Base-by-base conservation (phyloP, 192 early-diverging fungal species). In the Linnemannia schmuckeri region DNA sequence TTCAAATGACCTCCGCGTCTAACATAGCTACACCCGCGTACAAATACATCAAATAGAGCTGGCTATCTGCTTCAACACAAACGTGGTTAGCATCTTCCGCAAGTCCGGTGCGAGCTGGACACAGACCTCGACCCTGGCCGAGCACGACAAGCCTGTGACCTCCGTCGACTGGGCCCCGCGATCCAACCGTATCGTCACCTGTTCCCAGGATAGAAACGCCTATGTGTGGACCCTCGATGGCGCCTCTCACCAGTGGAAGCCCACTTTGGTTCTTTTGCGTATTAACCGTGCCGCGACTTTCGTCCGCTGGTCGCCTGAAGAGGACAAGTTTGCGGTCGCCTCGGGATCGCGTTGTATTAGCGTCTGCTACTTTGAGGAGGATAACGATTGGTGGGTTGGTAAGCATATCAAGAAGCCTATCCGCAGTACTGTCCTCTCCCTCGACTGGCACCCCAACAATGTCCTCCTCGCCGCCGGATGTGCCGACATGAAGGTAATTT, bases 371-470 rank as follows among this genome's bases (percentile, higher is more conserved):
- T 99, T 97, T 91, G 98, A 97, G 81, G 94, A 96, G 84, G 97
- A 96, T 77, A 96, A 97, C 85, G 95, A 99, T 87, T 99, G 97
- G 98, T 99, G 97, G 98, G 94, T 93, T 70, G 93, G 94, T 79
- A 99, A 98, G 92, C 98, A 99, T 87, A 86, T 99, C 74, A 97
- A 98, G 89, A 97, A 98, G 88, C 97, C 96, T 37, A 96, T 99
- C 82, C 92, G 94, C 52, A 94, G 93, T 81, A 99, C 98, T 8
- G 97, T 98, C 5, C 90, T 98, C 33, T 94, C 93, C 70, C 70
- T 99, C 27, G 97, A 96, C 74, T 99, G 98, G 98, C 98, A 99
- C 80, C 98, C 98, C 30, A 97, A 98, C 90, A 98, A 97, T 87
- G 93, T 99, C 52, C 91, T 98, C 38, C 89, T 99, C 57, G 97